These are phyloP conservation scores for Lavandula angustifolia DNA, from an alignment of 257 asterid genomes.

Conservation along the genomic window DNA sequence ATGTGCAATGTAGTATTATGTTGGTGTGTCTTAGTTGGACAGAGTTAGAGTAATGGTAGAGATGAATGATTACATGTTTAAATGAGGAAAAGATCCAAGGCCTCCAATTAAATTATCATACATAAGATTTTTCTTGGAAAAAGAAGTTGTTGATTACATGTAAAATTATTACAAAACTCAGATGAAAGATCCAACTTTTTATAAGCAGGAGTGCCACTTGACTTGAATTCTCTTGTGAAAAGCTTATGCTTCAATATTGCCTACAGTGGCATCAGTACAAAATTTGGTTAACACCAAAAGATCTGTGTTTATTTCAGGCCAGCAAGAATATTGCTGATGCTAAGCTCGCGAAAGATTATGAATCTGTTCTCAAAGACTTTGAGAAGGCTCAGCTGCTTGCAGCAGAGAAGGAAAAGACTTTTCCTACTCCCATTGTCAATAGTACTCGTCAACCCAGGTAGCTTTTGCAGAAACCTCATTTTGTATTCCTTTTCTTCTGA, in stretches of 20 bases:
- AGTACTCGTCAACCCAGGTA: conserved; percentile 41
- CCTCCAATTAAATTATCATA: background rate
- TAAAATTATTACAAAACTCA: background rate
- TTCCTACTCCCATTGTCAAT: conserved; percentile 35
- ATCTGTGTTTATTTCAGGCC: conserved; percentile 40
- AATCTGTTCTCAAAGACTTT: conserved; percentile 53
- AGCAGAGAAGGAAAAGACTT: conserved; percentile 50
- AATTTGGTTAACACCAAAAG: conserved; percentile 10
- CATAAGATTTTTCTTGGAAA: background rate
- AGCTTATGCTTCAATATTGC: background rate
- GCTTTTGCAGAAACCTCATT: background rate
- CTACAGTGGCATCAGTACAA: background rate
- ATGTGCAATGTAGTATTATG: background rate
- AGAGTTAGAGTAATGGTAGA: background rate
- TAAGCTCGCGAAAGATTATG: conserved; percentile 61
- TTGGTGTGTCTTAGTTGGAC: background rate
- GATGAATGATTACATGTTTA: conserved; percentile 11
- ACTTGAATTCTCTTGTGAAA: background rate
- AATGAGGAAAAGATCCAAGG: conserved; percentile 10
- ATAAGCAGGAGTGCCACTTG: background rate
- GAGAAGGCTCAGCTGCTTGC: conserved; percentile 59
- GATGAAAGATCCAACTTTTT: background rate
- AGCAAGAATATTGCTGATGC: conserved; percentile 53
- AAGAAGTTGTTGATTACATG: background rate
- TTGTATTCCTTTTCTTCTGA: conserved; percentile 2